Percentiles rank a stretch among this genome's conserved stretches.
Conservation (phyloP, 257 asterid species). For the Plantago major region DNA sequence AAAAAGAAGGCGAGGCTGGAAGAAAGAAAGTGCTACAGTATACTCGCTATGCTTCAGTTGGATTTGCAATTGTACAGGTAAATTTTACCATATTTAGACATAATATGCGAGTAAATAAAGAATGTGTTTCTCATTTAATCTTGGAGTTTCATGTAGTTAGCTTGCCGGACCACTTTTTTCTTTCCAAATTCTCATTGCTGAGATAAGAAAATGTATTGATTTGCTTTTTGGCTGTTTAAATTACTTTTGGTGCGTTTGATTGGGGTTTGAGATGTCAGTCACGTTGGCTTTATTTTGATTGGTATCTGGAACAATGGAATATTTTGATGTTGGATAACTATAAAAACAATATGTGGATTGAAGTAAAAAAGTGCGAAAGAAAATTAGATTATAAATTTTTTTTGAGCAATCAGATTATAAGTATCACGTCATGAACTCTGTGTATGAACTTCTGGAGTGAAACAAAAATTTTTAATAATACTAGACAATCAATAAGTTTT, state of each 20-base stretch:
- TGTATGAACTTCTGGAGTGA: too few species aligned
- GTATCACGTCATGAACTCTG: too few species aligned
- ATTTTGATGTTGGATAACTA: too few species aligned
- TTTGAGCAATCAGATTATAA: too few species aligned
- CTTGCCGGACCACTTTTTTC: slow-evolving; percentile 1
- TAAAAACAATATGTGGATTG: too few species aligned
- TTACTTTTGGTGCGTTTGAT: neutral
- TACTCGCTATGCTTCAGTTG: slow-evolving; percentile 99
- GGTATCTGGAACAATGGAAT: too few species aligned
- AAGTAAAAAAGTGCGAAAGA: too few species aligned
- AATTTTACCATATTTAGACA: slow-evolving; percentile 2
- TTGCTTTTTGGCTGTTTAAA: neutral
- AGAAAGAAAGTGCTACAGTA: slow-evolving; percentile 92
- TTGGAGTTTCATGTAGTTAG: slow-evolving; percentile 5
- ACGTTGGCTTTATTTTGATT: neutral
- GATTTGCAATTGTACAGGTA: slow-evolving; percentile 97
- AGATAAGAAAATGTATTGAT: neutral
- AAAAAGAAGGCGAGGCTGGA: slow-evolving; percentile 97
- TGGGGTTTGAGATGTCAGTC: too few species aligned
- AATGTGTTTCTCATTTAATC: neutral
- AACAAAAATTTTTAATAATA: too few species aligned
- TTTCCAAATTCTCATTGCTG: neutral
- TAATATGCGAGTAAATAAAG: neutral
- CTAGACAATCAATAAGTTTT: too few species aligned
- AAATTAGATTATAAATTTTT: too few species aligned